Evolutionary conservation across 2,329 filamentous ascomycete genomes (phyloP), one percentile per base, ranked within the genome.

Genomic region (Diatrype stigma): DNA sequence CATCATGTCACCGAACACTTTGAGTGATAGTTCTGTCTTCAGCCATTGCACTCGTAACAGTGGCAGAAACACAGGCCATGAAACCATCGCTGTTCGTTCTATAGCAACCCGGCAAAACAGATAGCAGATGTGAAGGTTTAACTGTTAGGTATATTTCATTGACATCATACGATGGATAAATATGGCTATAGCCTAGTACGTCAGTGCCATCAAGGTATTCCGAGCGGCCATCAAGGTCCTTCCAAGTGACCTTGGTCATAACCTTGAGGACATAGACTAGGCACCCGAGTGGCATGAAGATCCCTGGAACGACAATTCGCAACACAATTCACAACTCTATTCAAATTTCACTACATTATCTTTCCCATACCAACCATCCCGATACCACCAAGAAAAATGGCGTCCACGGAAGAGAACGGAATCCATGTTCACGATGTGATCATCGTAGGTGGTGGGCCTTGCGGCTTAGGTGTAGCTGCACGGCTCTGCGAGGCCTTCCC

Each of bases 391-490:
- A 12, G 6, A 12, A 54, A 47, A 2, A 62, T 63, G 58, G 40
- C 45, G 17, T 23, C 34, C 16, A 22, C 45, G n/a, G 35, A 45
- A n/a, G 54, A 56, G 22, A 46, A 47, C 19, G 48, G 35, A 42
- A 58, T 56, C 48, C 69, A 72, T 1, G 56, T 82, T 46, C 77
- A 82, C 67, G 86, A 91, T 63, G 81, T 91, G 7, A 70, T 89
- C 51, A 86, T 90, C 63, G 71, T 92, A 38, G 89, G 89, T 8
- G 87, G 84, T 6, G 89, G 89, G 0, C 87, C 89, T 3, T 87
- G 84, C 56, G 87, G 88, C 4, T 81, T 93, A 3, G 87, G 86
- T 5, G 81, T 87, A 6, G 87, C 89, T 8, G 83, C 87, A 1
- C 80, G 89, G 3, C 77, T 93, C 1, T 78, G 80, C 40, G 89